Evolutionary conservation across 257 asterid species (phyloP).

Genomic region (Cinchona pubescens): DNA sequence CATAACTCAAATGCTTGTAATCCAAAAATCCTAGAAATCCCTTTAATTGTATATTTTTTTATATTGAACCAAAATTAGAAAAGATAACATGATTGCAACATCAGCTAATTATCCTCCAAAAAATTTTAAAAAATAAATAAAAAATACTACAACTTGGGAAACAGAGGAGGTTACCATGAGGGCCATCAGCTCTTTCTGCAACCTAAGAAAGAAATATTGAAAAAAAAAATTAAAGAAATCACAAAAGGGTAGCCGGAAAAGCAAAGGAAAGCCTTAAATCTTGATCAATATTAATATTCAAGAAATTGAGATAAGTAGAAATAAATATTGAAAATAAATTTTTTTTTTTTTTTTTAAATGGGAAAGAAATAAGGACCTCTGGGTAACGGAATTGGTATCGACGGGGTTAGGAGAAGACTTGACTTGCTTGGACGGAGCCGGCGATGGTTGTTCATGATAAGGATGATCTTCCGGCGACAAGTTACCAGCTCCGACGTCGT

Average conservation of each 20-base stretch:
- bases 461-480: constrained; percentile 16
- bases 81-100: neutral
- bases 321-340: neutral
- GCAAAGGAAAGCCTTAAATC: constrained; percentile 7
- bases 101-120: neutral
- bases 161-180: constrained; percentile 50
- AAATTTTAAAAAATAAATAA: no score
- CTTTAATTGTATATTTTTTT: no score
- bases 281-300: neutral
- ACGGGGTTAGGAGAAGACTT: constrained; percentile 44
- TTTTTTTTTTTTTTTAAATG: no score
- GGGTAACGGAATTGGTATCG: constrained; percentile 63
- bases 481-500: constrained; percentile 31
- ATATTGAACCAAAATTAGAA: neutral
- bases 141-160: neutral
- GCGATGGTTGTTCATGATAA: constrained; percentile 31
- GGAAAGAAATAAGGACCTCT: constrained; percentile 31
- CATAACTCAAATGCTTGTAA: neutral
- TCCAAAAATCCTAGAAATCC: neutral
- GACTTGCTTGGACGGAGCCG: constrained; percentile 45
- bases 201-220: constrained; percentile 30
- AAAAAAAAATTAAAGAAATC: neutral
- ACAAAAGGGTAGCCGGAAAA: neutral
- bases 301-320: neutral
- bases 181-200: constrained; percentile 81